These are phyloP conservation scores for Penicillium sp. DNA, from an alignment of 2,329 filamentous ascomycete genomes.

Conservation along the genomic window DNA sequence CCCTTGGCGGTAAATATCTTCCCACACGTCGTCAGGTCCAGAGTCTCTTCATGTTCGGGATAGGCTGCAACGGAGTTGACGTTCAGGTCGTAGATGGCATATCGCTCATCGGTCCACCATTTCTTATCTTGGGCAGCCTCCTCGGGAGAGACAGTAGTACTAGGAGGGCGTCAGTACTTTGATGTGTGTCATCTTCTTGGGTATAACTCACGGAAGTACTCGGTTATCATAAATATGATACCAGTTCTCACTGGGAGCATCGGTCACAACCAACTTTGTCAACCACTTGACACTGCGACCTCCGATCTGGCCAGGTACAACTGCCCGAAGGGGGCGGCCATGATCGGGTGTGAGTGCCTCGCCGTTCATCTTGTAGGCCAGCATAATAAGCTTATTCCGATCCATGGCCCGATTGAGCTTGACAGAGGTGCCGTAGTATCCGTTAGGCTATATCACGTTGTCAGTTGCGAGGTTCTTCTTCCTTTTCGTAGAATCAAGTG, in stretches of 20 bases:
- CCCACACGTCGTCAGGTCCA: conserved; percentile 55
- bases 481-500: no score
- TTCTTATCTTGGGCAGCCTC: conserved; percentile 72
- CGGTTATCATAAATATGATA: conserved; percentile 95
- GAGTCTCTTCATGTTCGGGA: conserved; percentile 74
- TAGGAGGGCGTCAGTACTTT: conserved; percentile 26
- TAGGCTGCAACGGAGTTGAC: conserved; percentile 81
- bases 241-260: conserved; percentile 84
- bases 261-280: conserved; percentile 76
- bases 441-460: conserved; percentile 65
- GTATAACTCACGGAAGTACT: conserved; percentile 66
- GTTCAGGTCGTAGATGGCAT: conserved; percentile 90
- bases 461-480: conserved; percentile 6
- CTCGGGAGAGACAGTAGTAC: conserved; percentile 80
- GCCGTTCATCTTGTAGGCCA: conserved; percentile 91
- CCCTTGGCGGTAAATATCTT: conserved; percentile 69
- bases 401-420: conserved; percentile 90
- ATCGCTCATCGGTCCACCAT: conserved; percentile 86
- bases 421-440: conserved; percentile 83
- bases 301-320: conserved; percentile 90
- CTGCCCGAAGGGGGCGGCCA: conserved; percentile 77
- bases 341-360: conserved; percentile 80
- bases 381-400: conserved; percentile 78
- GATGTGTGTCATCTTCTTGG: no score
- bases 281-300: conserved; percentile 94